Conservation (phyloP, 129 eudicot genomes). For the Erigeron canadensis region DNA sequence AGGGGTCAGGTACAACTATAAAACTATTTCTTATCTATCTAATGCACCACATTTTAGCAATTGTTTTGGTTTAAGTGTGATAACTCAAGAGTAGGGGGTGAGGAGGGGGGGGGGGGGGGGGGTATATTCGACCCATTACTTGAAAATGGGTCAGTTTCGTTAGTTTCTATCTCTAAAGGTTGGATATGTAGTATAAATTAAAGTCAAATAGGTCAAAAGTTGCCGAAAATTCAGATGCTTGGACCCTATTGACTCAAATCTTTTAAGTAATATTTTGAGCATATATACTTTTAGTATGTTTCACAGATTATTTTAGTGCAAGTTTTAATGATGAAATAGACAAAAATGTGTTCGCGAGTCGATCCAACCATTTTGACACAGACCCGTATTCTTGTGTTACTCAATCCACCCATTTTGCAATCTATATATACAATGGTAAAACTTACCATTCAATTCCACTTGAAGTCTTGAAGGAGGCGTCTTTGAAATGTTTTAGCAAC, state of each 20-base stretch:
- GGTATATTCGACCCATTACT: not conserved
- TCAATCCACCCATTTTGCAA: not conserved
- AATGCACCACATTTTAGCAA: constrained; percentile 5
- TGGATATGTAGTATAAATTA: not conserved
- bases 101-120: too few relatives aligned
- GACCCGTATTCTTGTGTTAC: not conserved
- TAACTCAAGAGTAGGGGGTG: not conserved
- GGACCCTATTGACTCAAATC: not conserved
- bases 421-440: not conserved
- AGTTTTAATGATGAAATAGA: not conserved
- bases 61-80: not conserved
- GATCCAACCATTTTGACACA: not conserved
- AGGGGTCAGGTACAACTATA: constrained; percentile 64
- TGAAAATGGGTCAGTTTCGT: not conserved
- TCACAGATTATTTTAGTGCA: not conserved
- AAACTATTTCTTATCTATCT: not conserved
- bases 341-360: not conserved
- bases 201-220: not conserved
- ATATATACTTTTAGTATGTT: not conserved
- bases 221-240: not conserved
- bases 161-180: not conserved
- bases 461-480: not conserved
- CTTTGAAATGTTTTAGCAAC: not conserved
- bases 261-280: not conserved
- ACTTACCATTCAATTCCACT: not conserved